These are phyloP conservation scores for Ustulina deusta DNA, from an alignment of 2,329 filamentous ascomycete genomes.

Conservation along the genomic window DNA sequence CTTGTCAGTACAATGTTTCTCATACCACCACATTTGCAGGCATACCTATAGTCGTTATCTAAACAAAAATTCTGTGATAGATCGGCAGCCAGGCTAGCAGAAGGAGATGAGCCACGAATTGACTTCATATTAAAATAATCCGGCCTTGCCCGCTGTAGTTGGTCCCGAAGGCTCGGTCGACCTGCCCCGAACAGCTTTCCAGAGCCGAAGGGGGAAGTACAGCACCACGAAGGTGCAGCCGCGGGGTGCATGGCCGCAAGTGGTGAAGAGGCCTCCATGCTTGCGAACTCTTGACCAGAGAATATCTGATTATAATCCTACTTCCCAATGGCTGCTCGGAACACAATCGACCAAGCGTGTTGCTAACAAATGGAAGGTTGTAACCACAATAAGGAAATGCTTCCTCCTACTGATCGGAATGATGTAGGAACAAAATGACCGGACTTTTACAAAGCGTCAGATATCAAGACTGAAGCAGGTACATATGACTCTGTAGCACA, in stretches of 20 bases:
- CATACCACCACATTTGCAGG: slow-evolving; percentile 38
- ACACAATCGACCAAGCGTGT: slow-evolving; percentile 42
- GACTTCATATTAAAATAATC: slow-evolving; percentile 89
- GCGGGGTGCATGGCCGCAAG: slow-evolving; percentile 91
- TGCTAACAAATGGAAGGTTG: slow-evolving; percentile 45
- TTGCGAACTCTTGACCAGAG: slow-evolving; percentile 43
- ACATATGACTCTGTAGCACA: slow-evolving; percentile 28
- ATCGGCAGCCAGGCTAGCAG: slow-evolving; percentile 90
- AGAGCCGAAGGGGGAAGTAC: slow-evolving; percentile 59
- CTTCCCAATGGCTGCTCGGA: slow-evolving; percentile 46
- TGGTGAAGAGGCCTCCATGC: slow-evolving; percentile 94
- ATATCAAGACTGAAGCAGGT: slow-evolving; percentile 19
- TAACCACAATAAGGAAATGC: slow-evolving; percentile 48
- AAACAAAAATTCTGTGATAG: slow-evolving; percentile 97
- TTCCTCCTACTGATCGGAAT: slow-evolving; percentile 40
- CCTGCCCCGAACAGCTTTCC: slow-evolving; percentile 65
- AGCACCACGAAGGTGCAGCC: slow-evolving; percentile 72
- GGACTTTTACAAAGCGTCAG: slow-evolving; percentile 29
- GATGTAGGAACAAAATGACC: slow-evolving; percentile 33
- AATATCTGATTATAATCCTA: slow-evolving; percentile 49
- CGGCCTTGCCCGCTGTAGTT: slow-evolving; percentile 67
- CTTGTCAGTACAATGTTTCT: slow-evolving; percentile 30
- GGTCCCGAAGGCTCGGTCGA: slow-evolving; percentile 84
- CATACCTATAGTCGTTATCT: slow-evolving; percentile 84
- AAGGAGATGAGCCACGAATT: slow-evolving; percentile 87